Evolutionary conservation across 2,329 filamentous ascomycete species (phyloP), one percentile per base, ranked within the genome.

Genomic region (Aspergillus transmontanensis): DNA sequence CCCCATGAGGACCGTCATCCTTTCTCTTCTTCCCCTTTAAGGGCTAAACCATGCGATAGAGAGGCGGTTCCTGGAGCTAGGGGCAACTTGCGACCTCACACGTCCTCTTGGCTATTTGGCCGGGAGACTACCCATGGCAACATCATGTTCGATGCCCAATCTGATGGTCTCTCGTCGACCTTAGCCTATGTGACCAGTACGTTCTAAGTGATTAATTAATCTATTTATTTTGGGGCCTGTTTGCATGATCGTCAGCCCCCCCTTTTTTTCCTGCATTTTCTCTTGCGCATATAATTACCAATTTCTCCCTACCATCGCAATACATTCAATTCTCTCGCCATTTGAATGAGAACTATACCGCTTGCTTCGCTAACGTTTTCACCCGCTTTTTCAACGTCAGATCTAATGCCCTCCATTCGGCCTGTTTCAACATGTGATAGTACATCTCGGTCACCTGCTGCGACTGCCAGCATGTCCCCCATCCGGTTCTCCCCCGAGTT

Each of bases 91-190:
- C 73, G 71, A 70, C 70, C 72, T 75, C 71, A 65, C 73, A 69
- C 66, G 60, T 70, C 66, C 59, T 72, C 73, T 74, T 69, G 72
- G 71, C 71, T 70, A 68, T 68, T 69, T 72, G 72, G 71, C 72
- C 73, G 68, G 65, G 66, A 64, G 67, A 67, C 72, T 67, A 71
- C 68, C 72, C 71, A 75, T 73, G 73, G 73, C 74, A 77, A 78
- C 71, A 80, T 77, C 70, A 80, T 80, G 78, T 74, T 77, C 72
- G 74, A 75, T 76, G 71, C 73, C 69, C 76, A 76, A 71, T 70
- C 72, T 67, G 71, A 72, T 69, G 75, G 70, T 76, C 70, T 66
- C 69, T 71, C 75, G 64, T 75, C 72, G 58, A 68, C 70, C 69
- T 67, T 75, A 72, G 72, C 73, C 63, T 68, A 75, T 68, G 69